Evolutionary conservation across 2,329 filamentous ascomycete genomes (phyloP), one percentile per base, ranked within the genome.

Genomic region (Ceratocystis lukuohia): DNA sequence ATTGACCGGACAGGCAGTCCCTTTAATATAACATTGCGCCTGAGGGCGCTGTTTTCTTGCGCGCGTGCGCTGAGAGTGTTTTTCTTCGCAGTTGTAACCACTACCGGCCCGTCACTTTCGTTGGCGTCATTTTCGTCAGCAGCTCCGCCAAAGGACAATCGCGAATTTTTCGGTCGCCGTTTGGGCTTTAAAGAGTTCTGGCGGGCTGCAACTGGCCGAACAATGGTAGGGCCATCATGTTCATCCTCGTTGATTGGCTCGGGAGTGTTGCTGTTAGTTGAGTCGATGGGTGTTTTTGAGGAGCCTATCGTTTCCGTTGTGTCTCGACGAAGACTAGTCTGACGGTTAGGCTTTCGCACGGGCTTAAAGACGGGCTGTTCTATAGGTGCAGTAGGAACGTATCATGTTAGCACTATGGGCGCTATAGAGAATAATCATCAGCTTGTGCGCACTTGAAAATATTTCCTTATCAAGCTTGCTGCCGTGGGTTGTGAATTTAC

Each of bases 91-190:
- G 15, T 25, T 0, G 83, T 83, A 48, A 84, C 80, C 0, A 83
- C 76, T 63, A 82, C 80, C 1, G 74, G 70, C 0, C 82, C 81
- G 5, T 80, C 82, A 61, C 80, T 78, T 37, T 80, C 82, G 5
- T 78, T 79, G 67, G 81, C 80, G 20, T 80, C 79, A 8, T 80
- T 81, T 61, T 81, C 44, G 2, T 17, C 45, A 7, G 25, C 80
- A 33, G 79, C 79, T 0, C 83, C 82, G 0, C 87, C 89, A 73
- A 96, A 95, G 0, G 91, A 95, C 25, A 95, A 80, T 5, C 88
- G 84, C 2, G 89, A 81, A 17, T 85, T 71, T 2, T 77, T 74
- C 1, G 79, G 85, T 3, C 88, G 87, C 72, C 89, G 90, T 74
- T 91, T 93, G 67, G 86, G 83, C 66, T 80, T 83, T 6, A 76